Evolutionary conservation across 371 early-diverging fungal species (phyloP), one percentile per base, ranked within the genome.

Genomic region (Zychaea mexicana): DNA sequence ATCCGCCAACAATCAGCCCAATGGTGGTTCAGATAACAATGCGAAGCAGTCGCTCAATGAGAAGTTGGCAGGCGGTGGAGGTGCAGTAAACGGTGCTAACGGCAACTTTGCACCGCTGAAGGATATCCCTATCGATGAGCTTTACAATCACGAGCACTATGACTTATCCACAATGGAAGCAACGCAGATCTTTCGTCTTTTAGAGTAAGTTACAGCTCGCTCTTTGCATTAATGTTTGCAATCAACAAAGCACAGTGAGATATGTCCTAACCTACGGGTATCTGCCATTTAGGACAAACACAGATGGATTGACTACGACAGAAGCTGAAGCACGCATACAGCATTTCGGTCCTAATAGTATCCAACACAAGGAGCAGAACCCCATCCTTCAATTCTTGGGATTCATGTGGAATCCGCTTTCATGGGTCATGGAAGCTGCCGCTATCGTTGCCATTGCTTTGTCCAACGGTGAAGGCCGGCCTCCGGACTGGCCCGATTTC

Each of bases 401-500:
- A 58, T 96, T 93, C 85, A 89, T 91, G 89, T 88, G 89, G 88
- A 89, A 89, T 66, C 90, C 91, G 39, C 82, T 91, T 24, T 89
- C 91, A n/a, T 91, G 88, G 86, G 88, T 91, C 53, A 91, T 91
- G 89, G 91, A 91, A 70, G 88, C 88, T 38, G 90, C 91, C 53
- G 88, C 90, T 9, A 65, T 90, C 46, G 89, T 91, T 27, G 85
- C 91, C 45, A 89, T 89, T 67, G 90, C 76, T 17, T 75, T 90
- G 46, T 86, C 88, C 64, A 90, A 90, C 78, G 90, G 71, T 71
- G 85, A 81, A 52, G 85, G 85, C 49, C 55, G 72, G 54, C 76
- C 91, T 6, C 90, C 89, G 17, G 90, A 94, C 76, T 94, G 91
- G 88, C 81, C 85, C 54, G 94, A 95, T 74, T 90, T 95, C 66